Base-by-base conservation (phyloP, 225 moss, liverwort and hornwort genomes). In the Anthoceros angustus region DNA sequence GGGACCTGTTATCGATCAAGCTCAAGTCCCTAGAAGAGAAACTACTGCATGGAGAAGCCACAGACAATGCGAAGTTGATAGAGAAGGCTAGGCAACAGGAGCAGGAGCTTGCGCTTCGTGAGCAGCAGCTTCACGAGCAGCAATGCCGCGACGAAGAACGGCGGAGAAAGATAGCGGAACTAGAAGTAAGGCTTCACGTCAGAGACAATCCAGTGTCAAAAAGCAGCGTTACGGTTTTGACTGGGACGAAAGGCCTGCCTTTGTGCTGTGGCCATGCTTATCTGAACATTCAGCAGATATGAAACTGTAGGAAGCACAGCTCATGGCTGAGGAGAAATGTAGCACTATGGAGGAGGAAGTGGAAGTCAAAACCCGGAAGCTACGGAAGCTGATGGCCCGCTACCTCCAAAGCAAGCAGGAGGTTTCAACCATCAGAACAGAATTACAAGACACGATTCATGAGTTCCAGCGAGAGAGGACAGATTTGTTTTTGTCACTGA, bases 341-440 rank as follows among this genome's bases (percentile, higher is more conserved):
- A 95, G 64, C 72, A 95, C 94, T 10, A 88, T 95, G 94, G 94
- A 95, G 81, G 90, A 94, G 76, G 90, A 95, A 73, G 94, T 95
- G 72, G 94, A 95, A 68, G 79, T 76, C 66, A 95, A 90, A 72
- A 86, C 90, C 67, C 77, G 86, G 24, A 94, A 94, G 77, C 64
- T 95, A 46, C 83, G 86, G 66, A 95, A 95, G 80, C 74, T 95
- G 50, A 86, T 90, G 94, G 83, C 88, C 25, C 80, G 88, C 38
- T 95, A 95, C 75, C 94, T 90, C 74, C 94, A 90, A 77, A 80
- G 86, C 78, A 95, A 90, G 70, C 78, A 76, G 41, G 90, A 95
- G 62, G 72, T 90, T 38, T 73, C 70, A 38, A 79, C 76, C n/a
- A 76, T 95, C 12, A 81, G 90, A 55, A 95, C 86, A 62, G 94